Evolutionary conservation across 2,329 filamentous ascomycete species (phyloP), one percentile per base, ranked within the genome.

Genomic region (Arachnopeziza araneosa): DNA sequence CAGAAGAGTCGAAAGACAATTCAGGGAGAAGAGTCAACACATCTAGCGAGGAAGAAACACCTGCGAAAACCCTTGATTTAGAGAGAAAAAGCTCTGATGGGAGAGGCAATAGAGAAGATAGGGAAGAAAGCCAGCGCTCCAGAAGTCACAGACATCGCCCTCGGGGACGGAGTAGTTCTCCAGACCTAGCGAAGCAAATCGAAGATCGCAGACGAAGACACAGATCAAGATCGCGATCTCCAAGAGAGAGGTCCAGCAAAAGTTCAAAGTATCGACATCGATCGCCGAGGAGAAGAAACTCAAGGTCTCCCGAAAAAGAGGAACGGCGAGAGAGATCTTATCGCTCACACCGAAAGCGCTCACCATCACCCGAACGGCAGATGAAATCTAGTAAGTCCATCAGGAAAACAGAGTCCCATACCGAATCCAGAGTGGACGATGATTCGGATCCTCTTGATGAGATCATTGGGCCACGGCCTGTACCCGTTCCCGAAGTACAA

Each of bases 361-460:
- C 66, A 49, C 59, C 61, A 10, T 65, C 63, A 4, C 36, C 36
- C 17, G 12, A 14, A 14, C 36, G 36, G 12, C 12, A 44, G 36
- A 12, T 19, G 2, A 14, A 44, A 44, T 44, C 36, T 19, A 44
- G 26, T 5, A 56, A 54, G 51, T 17, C 30, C 0, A 23, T 19
- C 17, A 59, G 60, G 57, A 58, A 61, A 24, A 32, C 21, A 49
- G 54, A 66, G 50, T 23, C 55, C n/a, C 57, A 65, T 58, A 22
- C 54, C 57, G 26, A 54, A 17, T 32, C 26, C 21, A 55, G 55
- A 24, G 24, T 51, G 44, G 68, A 72, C 5, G 75, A 75, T n/a
- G 78, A 79, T 49, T 92, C 89, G 0, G 90, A 96, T 70, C 87
- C 90, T 0, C 76, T 92, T 2, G 87, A 92, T 59, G 84, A 88